phyloP scores from a whole-genome alignment of 2,329 filamentous ascomycete species.

The Ophiognomonia clavigignenti-juglandacearum region DNA sequence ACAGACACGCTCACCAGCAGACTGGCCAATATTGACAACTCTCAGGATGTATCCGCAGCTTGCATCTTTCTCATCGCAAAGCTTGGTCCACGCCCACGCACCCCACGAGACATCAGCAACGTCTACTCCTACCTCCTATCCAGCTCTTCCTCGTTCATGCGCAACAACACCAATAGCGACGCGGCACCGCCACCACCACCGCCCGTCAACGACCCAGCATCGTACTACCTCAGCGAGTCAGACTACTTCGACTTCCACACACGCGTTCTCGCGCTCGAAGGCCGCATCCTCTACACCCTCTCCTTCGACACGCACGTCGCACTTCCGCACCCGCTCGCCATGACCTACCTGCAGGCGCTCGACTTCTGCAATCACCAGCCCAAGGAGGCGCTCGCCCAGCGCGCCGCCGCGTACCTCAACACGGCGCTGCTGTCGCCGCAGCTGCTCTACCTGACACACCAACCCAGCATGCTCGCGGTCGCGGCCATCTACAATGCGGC shows the following conservation, averaged over 20 bases:
- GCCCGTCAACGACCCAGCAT: conserved; percentile 37
- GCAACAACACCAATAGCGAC: conserved; percentile 23
- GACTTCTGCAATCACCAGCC: conserved; percentile 49
- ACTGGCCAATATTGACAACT: background rate
- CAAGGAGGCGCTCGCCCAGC: conserved; percentile 52
- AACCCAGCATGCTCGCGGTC: conserved; percentile 78
- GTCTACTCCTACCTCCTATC: conserved; percentile 79
- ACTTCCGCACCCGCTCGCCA: conserved; percentile 77
- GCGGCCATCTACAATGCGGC: conserved; percentile 89
- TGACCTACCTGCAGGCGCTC: conserved; percentile 90
- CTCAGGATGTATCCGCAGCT: conserved; percentile 75
- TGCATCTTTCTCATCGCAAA: conserved; percentile 79
- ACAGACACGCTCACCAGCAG: background rate
- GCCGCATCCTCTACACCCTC: conserved; percentile 68
- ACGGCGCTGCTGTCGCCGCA: conserved; percentile 81
- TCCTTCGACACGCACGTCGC: conserved; percentile 82
- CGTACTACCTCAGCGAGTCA: conserved; percentile 69
- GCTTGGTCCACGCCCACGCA: conserved; percentile 70
- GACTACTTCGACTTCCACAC: conserved; percentile 62
- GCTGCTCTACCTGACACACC: conserved; percentile 85
- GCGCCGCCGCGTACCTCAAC: conserved; percentile 76
- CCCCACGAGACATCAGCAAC: conserved; percentile 75
- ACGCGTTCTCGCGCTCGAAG: conserved; percentile 68
- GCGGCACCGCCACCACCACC: conserved; percentile 10
- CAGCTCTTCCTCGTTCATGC: conserved; percentile 50